phyloP scores from a whole-genome alignment of 2,329 filamentous ascomycete genomes.

The Rutstroemia sp. region DNA sequence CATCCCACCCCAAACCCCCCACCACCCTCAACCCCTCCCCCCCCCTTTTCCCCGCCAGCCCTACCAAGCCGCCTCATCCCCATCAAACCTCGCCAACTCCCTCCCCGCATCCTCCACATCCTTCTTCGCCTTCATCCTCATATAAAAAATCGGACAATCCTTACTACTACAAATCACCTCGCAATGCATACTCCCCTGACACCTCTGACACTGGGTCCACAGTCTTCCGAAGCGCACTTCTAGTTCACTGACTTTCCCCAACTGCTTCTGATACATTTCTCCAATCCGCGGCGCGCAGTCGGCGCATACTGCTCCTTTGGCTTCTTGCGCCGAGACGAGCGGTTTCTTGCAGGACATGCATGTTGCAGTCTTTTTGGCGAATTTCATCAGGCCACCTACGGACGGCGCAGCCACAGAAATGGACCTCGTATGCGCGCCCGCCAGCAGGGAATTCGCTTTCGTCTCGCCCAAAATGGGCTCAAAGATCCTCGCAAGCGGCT shows the following conservation, averaged over 20 bases:
- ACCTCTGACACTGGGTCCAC: conserved; percentile 97
- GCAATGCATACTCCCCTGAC: conserved; percentile 95
- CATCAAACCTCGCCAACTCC: conserved; percentile 84
- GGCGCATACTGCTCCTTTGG: conserved; percentile 76
- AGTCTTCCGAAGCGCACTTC: conserved; percentile 87
- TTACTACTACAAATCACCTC: conserved; percentile 96
- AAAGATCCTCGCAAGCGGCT: conserved; percentile 91
- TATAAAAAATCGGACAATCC: conserved; percentile 99
- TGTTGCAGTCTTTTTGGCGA: conserved; percentile 93
- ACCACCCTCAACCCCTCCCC: too few species aligned
- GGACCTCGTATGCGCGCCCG: conserved; percentile 88
- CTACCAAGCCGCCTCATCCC: conserved; percentile 59
- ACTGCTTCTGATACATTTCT: conserved; percentile 87
- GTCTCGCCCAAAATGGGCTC: conserved; percentile 95
- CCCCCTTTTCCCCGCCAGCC: not conserved
- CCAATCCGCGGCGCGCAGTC: conserved; percentile 80
- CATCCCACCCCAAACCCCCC: too few species aligned
- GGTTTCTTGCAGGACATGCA: conserved; percentile 99
- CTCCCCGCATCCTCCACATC: conserved; percentile 92
- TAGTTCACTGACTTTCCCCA: conserved; percentile 82
- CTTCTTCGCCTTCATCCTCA: conserved; percentile 99
- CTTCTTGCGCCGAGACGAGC: conserved; percentile 70
- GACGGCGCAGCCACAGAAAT: conserved; percentile 89
- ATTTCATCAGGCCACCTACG: conserved; percentile 94
- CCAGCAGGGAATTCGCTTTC: conserved; percentile 77